Base-by-base conservation (phyloP, 768 basidiomycete species). In the Mycena alexandri region DNA sequence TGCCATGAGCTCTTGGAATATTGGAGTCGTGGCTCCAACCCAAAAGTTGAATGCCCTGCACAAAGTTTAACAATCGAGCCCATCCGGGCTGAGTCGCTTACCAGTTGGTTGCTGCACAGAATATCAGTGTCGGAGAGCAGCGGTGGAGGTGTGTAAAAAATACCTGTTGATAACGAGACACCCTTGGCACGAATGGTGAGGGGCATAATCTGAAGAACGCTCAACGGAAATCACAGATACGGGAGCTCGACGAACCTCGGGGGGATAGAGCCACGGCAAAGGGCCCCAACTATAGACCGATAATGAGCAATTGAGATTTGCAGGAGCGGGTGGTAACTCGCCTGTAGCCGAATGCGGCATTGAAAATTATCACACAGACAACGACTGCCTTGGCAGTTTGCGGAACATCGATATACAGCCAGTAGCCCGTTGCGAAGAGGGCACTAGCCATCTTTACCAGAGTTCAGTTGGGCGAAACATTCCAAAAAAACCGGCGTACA, bases 121-220 rank as follows among this genome's bases (percentile, higher is more conserved):
- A 61, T n/a, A 25, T 17, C 14, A 52, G 43, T 21, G 19, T 56
- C 4, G 24, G 34, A 24, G 13, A 22, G 16, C 47, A 17, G 29
- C 13, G 5, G 24, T 12, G 33, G 2, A 36, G 36, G 17, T 61
- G 17, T 61, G 14, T 5, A 22, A 24, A 11, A 93, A 10, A 94
- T 96, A 16, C 95, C 95, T 6, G 96, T 98, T 0, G 95, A 97
- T 38, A 98, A 74, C 9, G 94, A 96, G 24, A 98, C 96, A n/a
- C 96, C 96, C 81, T 98, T 98, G 13, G 95, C 96, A 43, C 97
- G 89, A 73, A 96, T 87, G 19, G 90, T 84, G 47, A 96, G 83
- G 13, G 95, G 95, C 87, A 98, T 91, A 76, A 98, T 97, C 91
- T 93, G 69, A 24, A 29, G 38, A n/a, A 50, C 57, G 63, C 68